Base-by-base conservation (phyloP, 2,329 filamentous ascomycete species). In the Aureobasidium namibiae region DNA sequence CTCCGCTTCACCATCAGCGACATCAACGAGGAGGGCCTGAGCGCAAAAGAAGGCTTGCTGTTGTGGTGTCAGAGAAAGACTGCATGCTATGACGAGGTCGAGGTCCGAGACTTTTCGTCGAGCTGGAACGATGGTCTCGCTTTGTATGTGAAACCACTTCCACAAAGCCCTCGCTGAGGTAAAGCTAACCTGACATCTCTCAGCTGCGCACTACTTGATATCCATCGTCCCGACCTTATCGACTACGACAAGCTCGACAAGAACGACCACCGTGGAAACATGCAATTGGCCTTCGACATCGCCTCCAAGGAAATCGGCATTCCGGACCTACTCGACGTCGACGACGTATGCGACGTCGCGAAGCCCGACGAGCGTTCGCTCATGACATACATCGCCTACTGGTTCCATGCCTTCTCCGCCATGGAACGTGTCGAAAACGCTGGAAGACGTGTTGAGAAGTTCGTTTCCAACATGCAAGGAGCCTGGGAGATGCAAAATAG, bases 341-440 rank as follows among this genome's bases (percentile, higher is more conserved):
- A 99, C 74, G 94, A 99, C 77, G 94, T 99, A 21, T 96, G 90
- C 72, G 94, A 99, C 71, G 92, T 99, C 29, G 83, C 91, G 24
- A 95, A 94, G 76, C 94, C 94, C 24, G 94, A 99, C 72, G 94
- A 99, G 75, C 87, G 90, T 67, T 95, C 89, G 72, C 81, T 99
- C 71, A 99, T 99, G 94, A 99, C 94, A 0, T 99, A 99, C 74
- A 99, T 99, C 67, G 94, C 94, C 64, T 99, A 99, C 78, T 99
- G 94, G 94, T 99, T 99, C 81, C 94, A 99, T 71, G 94, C 94
- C 67, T 99, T 99, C 73, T 97, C 92, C 31, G 92, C 97, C 70
- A 95, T 99, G 86, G 94, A 99, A 76, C 89, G 92, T 72, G 94
- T 99, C 9, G 94, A 99, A 74, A 99, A 99, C 71, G 94, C 94